Base-by-base conservation (phyloP, 306 rosid genomes). In the Inga leiocalycina region DNA sequence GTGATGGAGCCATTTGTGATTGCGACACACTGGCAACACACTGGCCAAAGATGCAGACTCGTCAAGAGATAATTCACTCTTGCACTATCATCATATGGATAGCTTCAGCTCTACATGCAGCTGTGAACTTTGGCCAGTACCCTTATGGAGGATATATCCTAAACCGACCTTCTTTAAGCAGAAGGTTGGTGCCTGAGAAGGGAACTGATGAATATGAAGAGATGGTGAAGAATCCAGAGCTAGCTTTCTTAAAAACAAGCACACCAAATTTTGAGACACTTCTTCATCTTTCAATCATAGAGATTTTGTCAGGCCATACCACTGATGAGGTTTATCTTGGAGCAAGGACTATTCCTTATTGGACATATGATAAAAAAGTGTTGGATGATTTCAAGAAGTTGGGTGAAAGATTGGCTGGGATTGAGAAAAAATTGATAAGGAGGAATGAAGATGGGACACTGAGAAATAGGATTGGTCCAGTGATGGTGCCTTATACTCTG, bases 51-150 rank as follows among this genome's bases (percentile, higher is more conserved):
- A 41, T 69, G 74, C 30, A 69, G n/a, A 69, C 74, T 20, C 32
- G 74, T 9, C 8, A 69, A 39, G 51, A 69, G 1, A 34, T 69
- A 3, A 41, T 69, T 20, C 9, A 69, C 2, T 39, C 17, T 3
- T 69, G 74, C 51, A 39, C 51, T n/a, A 69, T 69, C 5, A 20
- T 69, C 74, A 69, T 69, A 19, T 69, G 74, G 74, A 41, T n/a
- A 19, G 46, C 74, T 20, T 69, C 74, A 4, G 74, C 74, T 12
- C 51, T 69, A 0, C 74, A 69, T 69, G 74, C 74, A 9, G 74
- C 74, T 19, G 17, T 69, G 1, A 69, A 69, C 20, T 69, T 69
- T 10, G 73, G 73, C 4, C 73, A 68, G 7, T 68, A 16, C 12
- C 73, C 73, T 37, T 68, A 37, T 37, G 73, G 73, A 17, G 73